Evolutionary conservation across 805 yeast genomes (phyloP).

Genomic region (Candida quercuum): DNA sequence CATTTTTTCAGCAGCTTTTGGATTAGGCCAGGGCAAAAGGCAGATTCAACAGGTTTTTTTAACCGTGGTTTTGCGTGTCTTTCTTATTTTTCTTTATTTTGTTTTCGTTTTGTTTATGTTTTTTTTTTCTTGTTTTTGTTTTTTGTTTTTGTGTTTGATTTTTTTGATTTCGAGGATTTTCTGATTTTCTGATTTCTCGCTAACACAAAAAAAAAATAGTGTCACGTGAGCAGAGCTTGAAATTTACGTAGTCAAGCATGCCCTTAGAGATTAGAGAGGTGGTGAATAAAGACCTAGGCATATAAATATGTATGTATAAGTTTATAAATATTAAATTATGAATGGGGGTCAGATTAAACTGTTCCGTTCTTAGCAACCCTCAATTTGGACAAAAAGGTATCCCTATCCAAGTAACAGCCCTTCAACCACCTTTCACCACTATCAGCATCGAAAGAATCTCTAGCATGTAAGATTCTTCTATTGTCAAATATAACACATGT

Average conservation of each 20-base stretch:
- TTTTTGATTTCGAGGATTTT: too few species aligned
- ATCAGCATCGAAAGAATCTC: constrained; percentile 41
- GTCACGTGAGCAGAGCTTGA: not conserved
- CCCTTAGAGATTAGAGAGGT: not conserved
- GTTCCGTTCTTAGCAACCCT: constrained; percentile 31
- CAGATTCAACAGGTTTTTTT: not conserved
- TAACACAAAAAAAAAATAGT: not conserved
- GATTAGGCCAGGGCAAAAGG: not conserved
- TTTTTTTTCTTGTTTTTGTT: constrained; percentile 1
- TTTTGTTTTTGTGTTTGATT: constrained; percentile 9
- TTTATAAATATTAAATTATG: too few species aligned
- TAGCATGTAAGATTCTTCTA: constrained; percentile 64
- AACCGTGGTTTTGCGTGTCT: not conserved
- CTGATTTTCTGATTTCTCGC: too few species aligned
- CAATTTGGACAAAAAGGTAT: constrained; percentile 58
- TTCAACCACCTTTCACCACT: constrained; percentile 62
- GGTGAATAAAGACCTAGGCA: too few species aligned
- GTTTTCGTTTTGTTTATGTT: not conserved
- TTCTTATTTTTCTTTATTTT: not conserved
- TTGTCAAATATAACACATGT: constrained; percentile 67
- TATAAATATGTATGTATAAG: too few species aligned
- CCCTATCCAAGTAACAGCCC: constrained; percentile 73
- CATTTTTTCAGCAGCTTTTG: constrained; percentile 4
- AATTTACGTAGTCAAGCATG: not conserved
- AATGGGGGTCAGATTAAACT: too few species aligned